Base-by-base conservation (phyloP, 2,329 filamentous ascomycete genomes). In the Pyrenophora graminea region DNA sequence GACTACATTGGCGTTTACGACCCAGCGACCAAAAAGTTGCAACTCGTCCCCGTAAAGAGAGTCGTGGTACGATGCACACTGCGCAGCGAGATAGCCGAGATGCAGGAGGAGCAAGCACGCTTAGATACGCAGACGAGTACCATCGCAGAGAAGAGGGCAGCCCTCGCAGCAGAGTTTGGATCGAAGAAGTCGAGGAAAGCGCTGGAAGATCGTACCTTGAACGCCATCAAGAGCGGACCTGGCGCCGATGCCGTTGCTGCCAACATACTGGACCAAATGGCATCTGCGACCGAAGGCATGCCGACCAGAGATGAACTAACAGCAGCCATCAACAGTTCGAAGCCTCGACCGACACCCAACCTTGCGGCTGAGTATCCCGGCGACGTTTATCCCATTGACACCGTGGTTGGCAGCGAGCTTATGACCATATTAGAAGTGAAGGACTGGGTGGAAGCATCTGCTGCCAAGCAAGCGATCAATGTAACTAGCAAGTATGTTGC, bases 141-240 rank as follows among this genome's bases (percentile, higher is more conserved):
- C 38, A 82, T 81, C 64, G 76, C 81, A 63, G 82, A 87, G 23
- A 82, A 83, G 67, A 84, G 83, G 61, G 86, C 85, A 62, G 83
- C 86, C 2, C 84, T 95, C 10, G 89, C 88, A 34, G 82, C 89
- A 63, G 85, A 87, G 27, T 95, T 95, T 66, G 90, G 90, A 70
- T 93, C 89, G 21, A 91, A 90, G 77, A 93, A 92, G 75, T 88
- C 90, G 18, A 88, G 86, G 79, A 93, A 92, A 76, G 87, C 85
- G 1, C 85, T 94, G 61, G 79, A 81, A 23, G 82, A 86, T 48
- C 80, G 83, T 57, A 85, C 85, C 2, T 81, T 89, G 63, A 91
- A 92, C 66, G 87, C 88, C 15, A 90, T 93, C 61, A 67, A 69
- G 23, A 66, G 62, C 15, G 53, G 56, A 41, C 53, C 62, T 32